Evolutionary conservation across 2,329 filamentous ascomycete genomes (phyloP), one percentile per base, ranked within the genome.

Genomic region (Zymoseptoria pseudotritici): DNA sequence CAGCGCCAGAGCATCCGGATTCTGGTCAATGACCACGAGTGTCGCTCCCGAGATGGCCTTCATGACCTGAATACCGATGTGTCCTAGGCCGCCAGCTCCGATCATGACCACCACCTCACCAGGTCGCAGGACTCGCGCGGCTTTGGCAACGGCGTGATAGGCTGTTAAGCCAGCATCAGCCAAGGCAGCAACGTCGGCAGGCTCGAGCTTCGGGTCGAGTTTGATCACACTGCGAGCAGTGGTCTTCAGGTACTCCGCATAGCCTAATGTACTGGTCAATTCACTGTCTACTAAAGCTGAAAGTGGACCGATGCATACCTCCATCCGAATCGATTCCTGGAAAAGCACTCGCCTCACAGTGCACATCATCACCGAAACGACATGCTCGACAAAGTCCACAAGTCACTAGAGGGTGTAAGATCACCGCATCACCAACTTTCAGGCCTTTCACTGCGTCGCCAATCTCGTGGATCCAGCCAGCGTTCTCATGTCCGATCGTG

Each of bases 191-290:
- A 69, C 67, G 50, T 69, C 66, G 13, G 65, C 63, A 1, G 67
- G 67, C 59, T 69, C 58, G 4, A 67, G 59, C 19, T 65, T 64
- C 17, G 66, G 61, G 46, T 67, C 65, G 5, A 69, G 60, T 36
- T 69, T 69, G 56, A 69, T 65, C 5, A 69, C 64, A 36, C 64
- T 66, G n/a, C 66, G 61, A 20, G 66, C 66, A 9, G 65, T 67
- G 7, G 64, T 69, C 46, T 66, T 67, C 53, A 68, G 56, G 51
- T 59, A 69, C 53, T 67, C 67, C 8, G 67, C 66, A 49, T 69
- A 67, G 10, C 66, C 36, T 46, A 17, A 46, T 17, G 11, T n/a
- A 46, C 17, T 13, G 36, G 7, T 46, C 36, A 36, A 13, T 13
- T 13, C 9, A 36, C 3, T 13, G 31, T 11, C 13, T 13, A 10